Evolutionary conservation across 2,329 filamentous ascomycete genomes (phyloP), one percentile per base, ranked within the genome.

Genomic region (Fulvia fulva): DNA sequence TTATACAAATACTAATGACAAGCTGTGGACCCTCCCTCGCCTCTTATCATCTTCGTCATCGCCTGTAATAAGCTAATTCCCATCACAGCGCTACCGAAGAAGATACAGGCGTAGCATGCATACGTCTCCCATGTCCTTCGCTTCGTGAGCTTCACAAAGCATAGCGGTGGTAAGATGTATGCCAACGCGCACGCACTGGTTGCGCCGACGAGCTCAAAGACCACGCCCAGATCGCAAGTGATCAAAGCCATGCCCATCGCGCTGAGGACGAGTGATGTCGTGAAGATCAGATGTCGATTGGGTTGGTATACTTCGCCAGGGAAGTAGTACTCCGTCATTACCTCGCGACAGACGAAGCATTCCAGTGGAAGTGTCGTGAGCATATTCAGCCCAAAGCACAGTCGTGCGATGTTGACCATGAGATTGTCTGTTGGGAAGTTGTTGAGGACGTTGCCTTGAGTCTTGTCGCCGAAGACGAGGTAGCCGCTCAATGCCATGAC

Each of bases 351-450:
- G 55, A 99, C 94, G 74, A 99, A 99, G 16, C 91, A 92, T 79
- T 99, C 94, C 60, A 99, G 87, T 0, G 94, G 94, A 34, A 99
- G 80, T 1, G 94, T 97, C 14, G 94, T 97, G 68, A 99, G 85
- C 94, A 99, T 99, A 80, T 99, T 99, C 65, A 99, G 83, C 1
- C 94, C 94, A 71, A 99, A 97, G 76, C 91, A 97, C 52, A 99
- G 82, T 54, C 94, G 88, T 22, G 94, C 94, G 58, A 99, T 82
- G 75, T 97, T 97, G 71, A 97, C 91, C 85, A 97, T 88, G 67
- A 87, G 81, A 75, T 96, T 97, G 75, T 95, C 86, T 21, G 86
- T 81, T 1, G 92, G 89, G 71, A 99, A 97, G 77, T 99, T 99
- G 80, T 99, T 99, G 68, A 99, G 86, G 53, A 99, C 91, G 73